Evolutionary conservation across 2,329 filamentous ascomycete genomes (phyloP), one percentile per base, ranked within the genome.

Genomic region (Epichloe hybrida): DNA sequence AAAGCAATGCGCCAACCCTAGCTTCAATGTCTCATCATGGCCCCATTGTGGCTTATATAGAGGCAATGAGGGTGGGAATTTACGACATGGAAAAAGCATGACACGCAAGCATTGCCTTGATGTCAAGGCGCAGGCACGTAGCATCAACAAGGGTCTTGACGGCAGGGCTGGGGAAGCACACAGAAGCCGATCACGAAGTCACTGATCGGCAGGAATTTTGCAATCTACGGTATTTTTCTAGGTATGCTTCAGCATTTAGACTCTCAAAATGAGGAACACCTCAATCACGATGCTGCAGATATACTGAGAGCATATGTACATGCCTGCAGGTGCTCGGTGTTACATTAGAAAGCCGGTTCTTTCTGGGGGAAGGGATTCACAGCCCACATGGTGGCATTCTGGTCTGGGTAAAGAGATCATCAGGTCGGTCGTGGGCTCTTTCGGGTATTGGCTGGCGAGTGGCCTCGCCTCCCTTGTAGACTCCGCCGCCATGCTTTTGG

Each of bases 401-500:
- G 23, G 31, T 42, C 44, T 23, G 9, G 21, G 40, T 34, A 42
- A 39, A 23, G 20, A 34, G 9, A 34, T 43, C 11, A 34, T 43
- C 11, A 31, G 40, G 40, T 12, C 40, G 44, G 41, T 34, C 11
- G 49, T 38, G 49, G 34, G 35, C 17, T 46, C 37, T 15, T 20
- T 34, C 27, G 15, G 37, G 49, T 12, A 45, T 48, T 51, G 45
- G 39, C 36, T 34, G 38, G 21, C 5, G 9, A 27, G 27, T 47
- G 49, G 38, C 43, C 43, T 42, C 27, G 21, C 37, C 23, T 49
- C 36, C 42, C 46, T 48, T n/a, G 45, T 43, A 39, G 13, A 35
- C 51, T 52, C 51, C 47, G 48, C 51, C 21, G 43, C 43, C 48
- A 23, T 46, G 48, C 46, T 44, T 46, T 45, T n/a, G 4, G 45